phyloP scores from a whole-genome alignment of 208 protist species.

The Leishmania major region DNA sequence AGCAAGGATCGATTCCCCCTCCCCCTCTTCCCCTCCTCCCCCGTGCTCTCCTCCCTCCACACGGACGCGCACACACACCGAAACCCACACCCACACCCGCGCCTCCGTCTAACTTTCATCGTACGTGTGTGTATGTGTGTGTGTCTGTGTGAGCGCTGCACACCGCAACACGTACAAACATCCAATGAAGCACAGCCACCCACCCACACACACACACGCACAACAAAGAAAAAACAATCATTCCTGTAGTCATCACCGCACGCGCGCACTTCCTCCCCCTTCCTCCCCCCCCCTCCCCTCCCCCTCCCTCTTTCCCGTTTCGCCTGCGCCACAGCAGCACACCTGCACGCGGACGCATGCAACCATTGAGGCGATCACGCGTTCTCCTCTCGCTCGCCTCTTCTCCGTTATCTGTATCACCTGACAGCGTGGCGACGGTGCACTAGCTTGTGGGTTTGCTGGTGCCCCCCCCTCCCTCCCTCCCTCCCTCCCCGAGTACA shows the following conservation, averaged over 20 bases:
- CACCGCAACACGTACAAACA: not conserved
- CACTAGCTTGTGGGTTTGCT: not conserved
- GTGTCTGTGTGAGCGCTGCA: not conserved
- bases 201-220: not conserved
- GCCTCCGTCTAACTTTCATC: not conserved
- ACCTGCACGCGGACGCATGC: not conserved
- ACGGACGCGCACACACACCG: not conserved
- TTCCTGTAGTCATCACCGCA: not conserved
- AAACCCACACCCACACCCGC: not conserved
- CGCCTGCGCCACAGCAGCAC: not conserved
- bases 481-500: too few species aligned
- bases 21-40: not conserved
- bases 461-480: not conserved
- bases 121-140: not conserved
- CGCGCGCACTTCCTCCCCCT: not conserved
- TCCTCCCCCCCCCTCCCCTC: not conserved
- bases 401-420: not conserved
- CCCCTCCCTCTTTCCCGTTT: not conserved
- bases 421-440: not conserved
- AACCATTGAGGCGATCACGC: not conserved
- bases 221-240: not conserved
- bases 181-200: too few species aligned
- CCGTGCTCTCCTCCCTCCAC: not conserved
- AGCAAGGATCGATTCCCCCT: too few species aligned
- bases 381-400: too few species aligned